Evolutionary conservation across 2,329 filamentous ascomycete species (phyloP), one percentile per base, ranked within the genome.

Genomic region (Tolypocladium nubicola): DNA sequence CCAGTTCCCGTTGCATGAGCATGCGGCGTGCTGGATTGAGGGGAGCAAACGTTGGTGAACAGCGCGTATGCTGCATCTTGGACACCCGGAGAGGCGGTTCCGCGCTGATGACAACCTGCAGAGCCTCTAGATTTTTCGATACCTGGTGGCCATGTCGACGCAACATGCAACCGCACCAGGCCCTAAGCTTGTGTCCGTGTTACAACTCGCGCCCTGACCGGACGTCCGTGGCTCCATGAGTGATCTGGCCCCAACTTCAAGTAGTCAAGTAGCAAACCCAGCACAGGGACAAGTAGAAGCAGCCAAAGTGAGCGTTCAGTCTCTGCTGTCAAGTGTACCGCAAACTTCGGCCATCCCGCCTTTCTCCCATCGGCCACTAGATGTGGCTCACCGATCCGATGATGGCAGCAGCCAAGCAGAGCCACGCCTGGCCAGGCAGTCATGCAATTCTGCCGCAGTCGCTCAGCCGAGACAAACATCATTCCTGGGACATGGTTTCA

Each of bases 401-500:
- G 33, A 49, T n/a, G n/a, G 35, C 5, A 39, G 21, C 21, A 35
- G 23, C 19, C 35, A 21, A 38, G 54, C 2, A 13, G 30, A n/a
- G 39, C 35, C 33, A 21, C 23, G 19, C 14, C 16, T 11, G 33
- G 16, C 45, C 26, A 37, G 45, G 55, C 55, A 43, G 23, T 35
- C 37, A 39, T 56, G 47, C 38, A 23, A 21, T 33, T 16, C 37
- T 23, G 19, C 23, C 41, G 52, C 52, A 33, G 23, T 52, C 56
- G 38, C 19, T 33, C 23, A 52, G 30, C 50, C 55, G 56, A 64
- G 57, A 59, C 59, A 57, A 41, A 43, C 55, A 54, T 23, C 53
- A 59, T 41, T 54, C 56, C 45, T 57, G 59, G 55, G 56, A 21
- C 53, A 61, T 52, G 35, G 59, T 55, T 53, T 57, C 11, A 53